phyloP scores from a whole-genome alignment of 805 yeast species.

The Lipomyces kockii region DNA sequence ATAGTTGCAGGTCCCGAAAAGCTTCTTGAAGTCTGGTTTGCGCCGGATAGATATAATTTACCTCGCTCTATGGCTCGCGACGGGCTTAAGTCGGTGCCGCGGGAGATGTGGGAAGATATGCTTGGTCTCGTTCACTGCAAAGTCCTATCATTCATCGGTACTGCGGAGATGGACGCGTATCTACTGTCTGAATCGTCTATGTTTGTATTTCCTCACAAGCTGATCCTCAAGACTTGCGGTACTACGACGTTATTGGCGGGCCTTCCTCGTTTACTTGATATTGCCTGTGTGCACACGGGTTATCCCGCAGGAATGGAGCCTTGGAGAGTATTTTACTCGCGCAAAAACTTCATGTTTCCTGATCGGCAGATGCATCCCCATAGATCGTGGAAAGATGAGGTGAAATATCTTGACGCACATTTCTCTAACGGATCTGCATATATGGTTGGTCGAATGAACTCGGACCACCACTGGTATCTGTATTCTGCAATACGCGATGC shows the following conservation, averaged over 20 bases:
- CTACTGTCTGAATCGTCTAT: slow-evolving; percentile 86
- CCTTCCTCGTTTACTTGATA: slow-evolving; percentile 63
- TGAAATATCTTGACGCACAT: slow-evolving; percentile 64
- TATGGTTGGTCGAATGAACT: slow-evolving; percentile 77
- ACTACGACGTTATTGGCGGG: slow-evolving; percentile 90
- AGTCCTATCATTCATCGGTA: slow-evolving; percentile 76
- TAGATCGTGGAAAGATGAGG: slow-evolving; percentile 82
- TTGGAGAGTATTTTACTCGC: slow-evolving; percentile 80
- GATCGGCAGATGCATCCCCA: slow-evolving; percentile 80
- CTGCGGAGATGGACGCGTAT: slow-evolving; percentile 74
- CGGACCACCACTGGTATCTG: slow-evolving; percentile 85
- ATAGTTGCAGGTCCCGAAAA: slow-evolving; percentile 75
- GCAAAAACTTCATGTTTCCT: slow-evolving; percentile 93
- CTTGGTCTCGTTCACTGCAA: slow-evolving; percentile 87
- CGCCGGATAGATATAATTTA: slow-evolving; percentile 53
- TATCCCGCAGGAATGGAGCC: slow-evolving; percentile 49
- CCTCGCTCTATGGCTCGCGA: slow-evolving; percentile 48
- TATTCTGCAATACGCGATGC: slow-evolving; percentile 49
- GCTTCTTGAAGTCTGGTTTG: slow-evolving; percentile 87
- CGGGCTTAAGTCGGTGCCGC: slow-evolving; percentile 65
- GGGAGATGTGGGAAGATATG: slow-evolving; percentile 69
- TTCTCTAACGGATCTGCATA: slow-evolving; percentile 69
- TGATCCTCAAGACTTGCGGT: slow-evolving; percentile 93
- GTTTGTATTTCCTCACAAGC: slow-evolving; percentile 83
- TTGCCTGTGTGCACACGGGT: slow-evolving; percentile 53